A percentile compares a stretch with the other conserved stretches of the same genome.
Evolutionary conservation across 2,329 filamentous ascomycete genomes (phyloP).

Genomic region (Cladorrhinum sp.): DNA sequence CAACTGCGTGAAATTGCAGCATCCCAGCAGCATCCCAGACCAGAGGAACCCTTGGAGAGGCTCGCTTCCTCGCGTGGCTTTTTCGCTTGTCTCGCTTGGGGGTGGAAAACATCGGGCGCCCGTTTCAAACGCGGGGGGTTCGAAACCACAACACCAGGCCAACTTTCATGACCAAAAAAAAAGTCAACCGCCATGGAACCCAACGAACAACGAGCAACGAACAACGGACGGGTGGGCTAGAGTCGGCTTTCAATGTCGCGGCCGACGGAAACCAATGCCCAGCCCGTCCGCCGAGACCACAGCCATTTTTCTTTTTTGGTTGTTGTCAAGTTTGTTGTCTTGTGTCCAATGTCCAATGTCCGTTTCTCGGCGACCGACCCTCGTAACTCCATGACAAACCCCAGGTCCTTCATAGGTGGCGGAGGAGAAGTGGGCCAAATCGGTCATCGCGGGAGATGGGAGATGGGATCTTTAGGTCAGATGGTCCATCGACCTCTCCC

Average conservation of each 20-base stretch:
- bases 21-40: not conserved
- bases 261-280: not conserved
- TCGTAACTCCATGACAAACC: not conserved
- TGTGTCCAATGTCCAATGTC: not conserved
- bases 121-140: constrained; percentile 18
- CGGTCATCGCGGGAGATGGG: constrained; percentile 8
- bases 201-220: too few species aligned
- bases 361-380: not conserved
- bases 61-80: constrained; percentile 3
- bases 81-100: not conserved
- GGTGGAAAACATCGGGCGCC: constrained; percentile 4
- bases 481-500: not conserved
- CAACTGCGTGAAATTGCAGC: constrained; percentile 7
- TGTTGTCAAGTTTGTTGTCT: too few species aligned
- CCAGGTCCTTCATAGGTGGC: not conserved
- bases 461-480: constrained; percentile 1
- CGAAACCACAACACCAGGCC: constrained; percentile 4
- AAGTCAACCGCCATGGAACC: too few species aligned
- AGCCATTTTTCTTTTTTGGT: too few species aligned
- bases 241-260: not conserved
- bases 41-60: not conserved
- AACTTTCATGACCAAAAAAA: not conserved
- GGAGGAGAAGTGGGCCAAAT: not conserved
- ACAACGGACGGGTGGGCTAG: not conserved
- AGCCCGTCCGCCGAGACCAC: too few species aligned